These are phyloP conservation scores for Juglanconis oblonga DNA, from an alignment of 2,329 filamentous ascomycete genomes.

Conservation along the genomic window DNA sequence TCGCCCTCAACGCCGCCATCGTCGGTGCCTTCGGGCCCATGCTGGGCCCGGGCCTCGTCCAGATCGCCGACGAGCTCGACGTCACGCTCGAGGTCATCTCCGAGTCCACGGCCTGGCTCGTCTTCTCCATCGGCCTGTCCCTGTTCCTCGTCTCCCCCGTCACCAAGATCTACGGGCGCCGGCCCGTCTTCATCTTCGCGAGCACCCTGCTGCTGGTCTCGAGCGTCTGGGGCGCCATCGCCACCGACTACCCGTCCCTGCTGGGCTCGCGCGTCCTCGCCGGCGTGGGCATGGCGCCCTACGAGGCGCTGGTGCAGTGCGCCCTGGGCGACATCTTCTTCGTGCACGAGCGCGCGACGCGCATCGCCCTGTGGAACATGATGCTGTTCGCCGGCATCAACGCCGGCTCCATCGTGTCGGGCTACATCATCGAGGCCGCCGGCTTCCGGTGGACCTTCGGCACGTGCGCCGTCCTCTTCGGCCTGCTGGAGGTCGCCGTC, in stretches of 20 bases:
- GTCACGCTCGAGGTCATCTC: slow-evolving; percentile 35
- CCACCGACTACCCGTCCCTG: slow-evolving; percentile 41
- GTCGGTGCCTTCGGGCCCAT: slow-evolving; percentile 50
- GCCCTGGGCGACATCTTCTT: slow-evolving; percentile 46
- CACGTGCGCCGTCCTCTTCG: slow-evolving; percentile 44
- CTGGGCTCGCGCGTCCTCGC: slow-evolving; percentile 43
- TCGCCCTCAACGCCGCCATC: slow-evolving; percentile 42
- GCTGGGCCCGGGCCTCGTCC: slow-evolving; percentile 46
- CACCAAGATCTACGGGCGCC: slow-evolving; percentile 46
- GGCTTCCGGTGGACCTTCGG: slow-evolving; percentile 44
- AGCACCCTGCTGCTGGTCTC: slow-evolving; percentile 44
- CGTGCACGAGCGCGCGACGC: slow-evolving; percentile 41
- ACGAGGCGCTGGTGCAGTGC: slow-evolving; percentile 50
- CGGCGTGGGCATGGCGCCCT: slow-evolving; percentile 47
- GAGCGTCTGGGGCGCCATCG: slow-evolving; percentile 44
- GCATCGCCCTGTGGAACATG: slow-evolving; percentile 39
- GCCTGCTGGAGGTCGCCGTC: slow-evolving; percentile 38
- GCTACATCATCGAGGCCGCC: slow-evolving; percentile 37
- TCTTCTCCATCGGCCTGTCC: not conserved
- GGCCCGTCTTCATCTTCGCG: slow-evolving; percentile 46
- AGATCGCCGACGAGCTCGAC: slow-evolving; percentile 39
- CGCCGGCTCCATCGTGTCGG: slow-evolving; percentile 36
- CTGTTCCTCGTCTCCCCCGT: slow-evolving; percentile 47
- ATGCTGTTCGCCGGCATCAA: slow-evolving; percentile 38
- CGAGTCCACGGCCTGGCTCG: not conserved